Base-by-base conservation (phyloP, 1,284 basidiomycete genomes). In the Moesziomyces parantarcticus region DNA sequence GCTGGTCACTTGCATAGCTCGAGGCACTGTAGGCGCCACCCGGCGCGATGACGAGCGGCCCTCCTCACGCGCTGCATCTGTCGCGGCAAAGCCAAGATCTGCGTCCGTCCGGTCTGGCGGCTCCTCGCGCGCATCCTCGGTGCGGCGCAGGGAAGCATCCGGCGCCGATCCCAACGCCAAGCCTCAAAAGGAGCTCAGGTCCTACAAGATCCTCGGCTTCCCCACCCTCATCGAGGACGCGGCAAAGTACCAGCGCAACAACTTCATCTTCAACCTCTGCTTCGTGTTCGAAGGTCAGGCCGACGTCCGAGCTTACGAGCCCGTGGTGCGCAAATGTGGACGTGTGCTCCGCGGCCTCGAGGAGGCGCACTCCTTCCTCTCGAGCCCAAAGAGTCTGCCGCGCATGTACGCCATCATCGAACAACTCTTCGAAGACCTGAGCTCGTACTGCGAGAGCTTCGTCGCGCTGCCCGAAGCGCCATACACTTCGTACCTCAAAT, bases 351-450 rank as follows among this genome's bases (percentile, higher is more conserved):
- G 90, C 22, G 85, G 90, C 42, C 91, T 95, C 83, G 96, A 97
- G 92, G 90, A 94, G 87, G 92, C 97, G 80, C 93, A 92, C 0
- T 88, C 87, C 3, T 95, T 97, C 81, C 87, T 99, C 22, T 96
- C 94, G 2, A 89, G 89, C 7, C 87, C 90, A 1, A 86, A 88
- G 49, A 91, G 90, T 6, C 89, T 90, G 1, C 87, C 88, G 45
- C 88, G 90, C 0, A 89, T 99, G 52, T 89, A 92, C 74, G 89
- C 91, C 7, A 92, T 99, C 58, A 89, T 99, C 32, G 96, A 99
- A 84, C 95, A 98, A 83, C 87, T 99, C 0, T 98, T 94, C 76
- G 95, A 97, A 81, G 97, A 99, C 78, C 86, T 99, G 68, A 98
- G 97, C 85, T 94, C 93, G 5, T 99, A 97, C 85, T 80, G 77